phyloP scores from a whole-genome alignment of 306 rosid genomes.

The Potentilla sterilis region DNA sequence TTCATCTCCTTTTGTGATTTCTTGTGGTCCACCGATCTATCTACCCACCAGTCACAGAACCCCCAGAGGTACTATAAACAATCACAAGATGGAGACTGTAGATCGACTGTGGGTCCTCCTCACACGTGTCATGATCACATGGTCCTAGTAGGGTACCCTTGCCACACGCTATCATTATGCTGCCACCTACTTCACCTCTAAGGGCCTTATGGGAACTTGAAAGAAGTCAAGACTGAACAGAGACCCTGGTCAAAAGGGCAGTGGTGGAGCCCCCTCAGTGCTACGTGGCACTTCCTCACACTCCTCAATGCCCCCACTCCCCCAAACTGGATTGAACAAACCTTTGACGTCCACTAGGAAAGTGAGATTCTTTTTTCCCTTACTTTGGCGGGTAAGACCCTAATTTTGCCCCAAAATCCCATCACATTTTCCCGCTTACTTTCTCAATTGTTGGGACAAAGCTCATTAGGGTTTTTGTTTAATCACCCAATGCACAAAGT shows the following conservation, averaged over 20 bases:
- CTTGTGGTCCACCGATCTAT: conserved; percentile 10
- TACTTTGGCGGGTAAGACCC: conserved; percentile 65
- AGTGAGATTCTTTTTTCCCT: conserved; percentile 36
- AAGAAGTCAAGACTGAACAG: conserved; percentile 14
- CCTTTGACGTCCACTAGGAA: conserved; percentile 77
- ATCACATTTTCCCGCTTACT: conserved; percentile 47
- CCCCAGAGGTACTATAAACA: neutral
- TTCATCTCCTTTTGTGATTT: neutral
- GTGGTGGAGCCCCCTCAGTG: conserved; percentile 35
- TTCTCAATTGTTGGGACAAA: conserved; percentile 23
- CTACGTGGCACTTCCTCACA: conserved; percentile 37
- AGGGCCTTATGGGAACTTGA: conserved; percentile 25
- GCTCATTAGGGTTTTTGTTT: conserved; percentile 4
- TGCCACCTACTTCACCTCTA: conserved; percentile 55
- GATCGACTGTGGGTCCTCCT: neutral
- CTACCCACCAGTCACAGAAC: conserved; percentile 17
- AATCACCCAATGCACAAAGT: conserved; percentile 14
- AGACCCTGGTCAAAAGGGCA: conserved; percentile 58
- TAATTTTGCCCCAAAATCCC: conserved; percentile 23
- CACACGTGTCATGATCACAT: conserved; percentile 11
- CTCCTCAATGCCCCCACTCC: conserved; percentile 16
- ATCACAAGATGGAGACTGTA: neutral
- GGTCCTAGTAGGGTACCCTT: conserved; percentile 14
- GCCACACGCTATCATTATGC: conserved; percentile 26
- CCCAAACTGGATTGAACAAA: conserved; percentile 58